phyloP scores from a whole-genome alignment of 2,329 filamentous ascomycete species.

The Stylonectria norvegica region DNA sequence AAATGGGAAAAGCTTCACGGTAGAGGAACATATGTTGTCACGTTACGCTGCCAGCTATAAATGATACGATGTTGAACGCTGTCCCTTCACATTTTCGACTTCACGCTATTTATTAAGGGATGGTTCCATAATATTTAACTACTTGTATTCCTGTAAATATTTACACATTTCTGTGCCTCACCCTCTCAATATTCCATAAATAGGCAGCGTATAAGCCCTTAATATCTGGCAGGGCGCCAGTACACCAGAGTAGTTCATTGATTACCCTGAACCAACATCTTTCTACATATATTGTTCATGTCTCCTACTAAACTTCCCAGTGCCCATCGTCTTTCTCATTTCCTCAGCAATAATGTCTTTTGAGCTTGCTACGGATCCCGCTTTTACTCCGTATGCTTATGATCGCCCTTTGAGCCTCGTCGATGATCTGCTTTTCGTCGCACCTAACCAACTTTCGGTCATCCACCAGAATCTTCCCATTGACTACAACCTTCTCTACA shows the following conservation, averaged over 20 bases:
- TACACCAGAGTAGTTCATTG: neutral
- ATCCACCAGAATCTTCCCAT: conserved; percentile 3
- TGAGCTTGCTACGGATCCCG: neutral
- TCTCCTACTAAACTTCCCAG: neutral
- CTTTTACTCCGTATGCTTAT: neutral
- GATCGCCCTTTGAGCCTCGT: neutral
- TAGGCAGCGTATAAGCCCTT: neutral
- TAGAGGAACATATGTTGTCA: conserved; percentile 1
- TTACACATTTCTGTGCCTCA: neutral
- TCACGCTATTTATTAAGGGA: neutral
- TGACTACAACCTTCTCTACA: conserved; percentile 3
- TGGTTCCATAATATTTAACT: neutral
- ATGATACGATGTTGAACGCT: neutral
- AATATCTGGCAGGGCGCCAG: neutral
- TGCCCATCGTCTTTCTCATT: neutral
- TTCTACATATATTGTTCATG: neutral
- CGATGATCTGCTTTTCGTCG: conserved; percentile 1
- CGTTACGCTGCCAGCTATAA: conserved; percentile 1
- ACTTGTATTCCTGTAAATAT: neutral
- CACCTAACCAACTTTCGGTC: conserved; percentile 1
- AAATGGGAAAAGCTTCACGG: neutral
- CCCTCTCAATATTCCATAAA: neutral
- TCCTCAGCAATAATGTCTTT: conserved; percentile 1
- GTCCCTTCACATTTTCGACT: neutral
- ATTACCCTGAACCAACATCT: neutral